phyloP scores from a whole-genome alignment of 2,329 filamentous ascomycete genomes.

The Colletotrichum lupini region DNA sequence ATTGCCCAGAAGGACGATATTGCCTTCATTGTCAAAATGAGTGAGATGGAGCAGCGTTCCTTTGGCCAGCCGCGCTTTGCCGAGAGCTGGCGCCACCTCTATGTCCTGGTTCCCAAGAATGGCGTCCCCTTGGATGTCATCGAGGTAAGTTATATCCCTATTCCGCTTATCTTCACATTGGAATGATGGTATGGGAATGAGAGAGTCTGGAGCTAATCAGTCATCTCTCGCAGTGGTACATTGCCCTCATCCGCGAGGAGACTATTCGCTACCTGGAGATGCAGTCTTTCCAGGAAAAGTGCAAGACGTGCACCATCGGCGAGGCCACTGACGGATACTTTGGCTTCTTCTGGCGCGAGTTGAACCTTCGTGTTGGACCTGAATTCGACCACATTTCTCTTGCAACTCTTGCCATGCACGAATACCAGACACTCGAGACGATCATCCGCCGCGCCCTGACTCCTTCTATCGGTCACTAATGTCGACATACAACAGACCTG shows the following conservation, averaged over 20 bases:
- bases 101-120: conserved; percentile 62
- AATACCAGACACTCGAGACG: conserved; percentile 61
- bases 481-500: background rate
- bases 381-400: conserved; percentile 62
- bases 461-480: conserved; percentile 12
- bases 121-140: conserved; percentile 62
- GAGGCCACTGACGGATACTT: conserved; percentile 56
- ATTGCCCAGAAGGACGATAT: conserved; percentile 71
- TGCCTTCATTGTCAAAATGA: conserved; percentile 53
- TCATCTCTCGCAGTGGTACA: conserved; percentile 61
- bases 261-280: conserved; percentile 53
- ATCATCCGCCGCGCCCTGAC: conserved; percentile 57
- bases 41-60: conserved; percentile 46
- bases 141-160: conserved; percentile 55
- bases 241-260: conserved; percentile 64
- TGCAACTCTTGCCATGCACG: conserved; percentile 54
- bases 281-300: conserved; percentile 55
- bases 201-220: conserved; percentile 31
- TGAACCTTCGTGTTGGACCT: conserved; percentile 52
- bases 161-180: background rate
- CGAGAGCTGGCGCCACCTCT: conserved; percentile 62
- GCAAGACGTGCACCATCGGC: conserved; percentile 47
- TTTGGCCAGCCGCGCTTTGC: conserved; percentile 62
- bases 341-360: conserved; percentile 63
- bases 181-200: background rate